Evolutionary conservation across 2,329 filamentous ascomycete species (phyloP).

Genomic region (Neonectria magnoliae): DNA sequence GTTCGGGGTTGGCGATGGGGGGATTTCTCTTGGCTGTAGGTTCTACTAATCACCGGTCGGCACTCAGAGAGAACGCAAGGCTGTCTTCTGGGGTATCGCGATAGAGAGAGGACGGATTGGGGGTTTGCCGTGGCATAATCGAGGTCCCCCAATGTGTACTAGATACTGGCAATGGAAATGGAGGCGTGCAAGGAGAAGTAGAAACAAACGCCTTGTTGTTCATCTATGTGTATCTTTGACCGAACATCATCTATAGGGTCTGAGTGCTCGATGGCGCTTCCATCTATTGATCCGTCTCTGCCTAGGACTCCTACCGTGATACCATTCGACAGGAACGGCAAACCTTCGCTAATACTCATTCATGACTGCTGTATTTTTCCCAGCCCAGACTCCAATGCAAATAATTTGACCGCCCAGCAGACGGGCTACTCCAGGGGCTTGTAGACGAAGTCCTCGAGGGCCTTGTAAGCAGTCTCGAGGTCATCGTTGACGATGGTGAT

Average conservation of each 20-base stretch:
- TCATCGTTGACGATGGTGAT: slow-evolving; percentile 53
- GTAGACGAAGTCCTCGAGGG: slow-evolving; percentile 62
- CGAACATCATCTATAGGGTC: not conserved
- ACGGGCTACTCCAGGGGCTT: slow-evolving; percentile 7
- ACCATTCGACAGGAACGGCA: not conserved
- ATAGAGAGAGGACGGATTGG: slow-evolving; percentile 32
- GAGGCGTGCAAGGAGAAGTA: slow-evolving; percentile 14
- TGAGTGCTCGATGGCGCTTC: not conserved
- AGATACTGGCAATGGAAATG: slow-evolving; percentile 33
- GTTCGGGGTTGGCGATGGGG: slow-evolving; percentile 1
- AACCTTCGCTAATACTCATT: not conserved
- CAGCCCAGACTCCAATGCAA: not conserved
- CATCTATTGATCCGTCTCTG: not conserved
- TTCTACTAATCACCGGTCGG: slow-evolving; percentile 34
- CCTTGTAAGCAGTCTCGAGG: slow-evolving; percentile 61
- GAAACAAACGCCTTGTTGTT: slow-evolving; percentile 21
- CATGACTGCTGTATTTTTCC: not conserved
- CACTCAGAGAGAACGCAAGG: slow-evolving; percentile 24
- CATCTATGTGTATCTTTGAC: not conserved
- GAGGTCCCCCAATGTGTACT: slow-evolving; percentile 38
- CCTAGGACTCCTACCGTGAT: no score
- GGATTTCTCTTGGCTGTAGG: slow-evolving; percentile 29
- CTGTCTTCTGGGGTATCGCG: slow-evolving; percentile 22
- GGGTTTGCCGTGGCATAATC: slow-evolving; percentile 25
- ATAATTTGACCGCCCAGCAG: not conserved